Conservation (phyloP, 257 asterid genomes). For the Hygrophila difformis region DNA sequence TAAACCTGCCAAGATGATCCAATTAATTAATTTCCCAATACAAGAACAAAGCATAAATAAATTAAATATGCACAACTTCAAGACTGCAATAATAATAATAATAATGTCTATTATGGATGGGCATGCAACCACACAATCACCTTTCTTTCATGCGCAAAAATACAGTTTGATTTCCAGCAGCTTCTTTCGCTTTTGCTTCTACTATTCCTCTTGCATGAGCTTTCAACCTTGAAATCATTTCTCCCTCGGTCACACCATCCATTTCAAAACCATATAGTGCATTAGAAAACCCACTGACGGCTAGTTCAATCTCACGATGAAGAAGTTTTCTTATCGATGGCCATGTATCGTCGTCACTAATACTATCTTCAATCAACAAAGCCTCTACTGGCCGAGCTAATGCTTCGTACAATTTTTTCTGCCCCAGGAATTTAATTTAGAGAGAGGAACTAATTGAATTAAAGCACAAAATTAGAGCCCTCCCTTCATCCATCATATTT, state of each 20-base stretch:
- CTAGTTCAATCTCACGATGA: constrained; percentile 52
- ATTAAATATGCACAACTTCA: background rate
- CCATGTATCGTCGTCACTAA: constrained; percentile 74
- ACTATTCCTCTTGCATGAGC: constrained; percentile 77
- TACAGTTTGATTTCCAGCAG: constrained; percentile 85
- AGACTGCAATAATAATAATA: background rate
- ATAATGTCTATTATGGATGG: too few relatives aligned
- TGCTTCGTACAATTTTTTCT: constrained; percentile 69
- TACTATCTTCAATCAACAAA: constrained; percentile 78
- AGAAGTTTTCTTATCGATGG: constrained; percentile 78
- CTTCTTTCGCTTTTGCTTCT: constrained; percentile 81
- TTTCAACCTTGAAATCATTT: constrained; percentile 56
- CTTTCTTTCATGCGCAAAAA: constrained; percentile 93
- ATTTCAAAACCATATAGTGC: constrained; percentile 85
- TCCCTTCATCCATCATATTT: too few relatives aligned
- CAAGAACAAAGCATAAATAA: constrained; percentile 2
- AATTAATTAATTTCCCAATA: constrained; percentile 22
- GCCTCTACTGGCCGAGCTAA: constrained; percentile 86
- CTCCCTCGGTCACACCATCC: constrained; percentile 47
- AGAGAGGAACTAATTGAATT: constrained; percentile 12
- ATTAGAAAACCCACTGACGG: constrained; percentile 47
- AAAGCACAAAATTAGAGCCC: background rate
- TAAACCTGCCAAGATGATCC: background rate
- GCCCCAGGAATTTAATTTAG: constrained; percentile 31
- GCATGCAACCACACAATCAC: constrained; percentile 25